Evolutionary conservation across 2,329 filamentous ascomycete genomes (phyloP).

Genomic region (Phoma sp.): DNA sequence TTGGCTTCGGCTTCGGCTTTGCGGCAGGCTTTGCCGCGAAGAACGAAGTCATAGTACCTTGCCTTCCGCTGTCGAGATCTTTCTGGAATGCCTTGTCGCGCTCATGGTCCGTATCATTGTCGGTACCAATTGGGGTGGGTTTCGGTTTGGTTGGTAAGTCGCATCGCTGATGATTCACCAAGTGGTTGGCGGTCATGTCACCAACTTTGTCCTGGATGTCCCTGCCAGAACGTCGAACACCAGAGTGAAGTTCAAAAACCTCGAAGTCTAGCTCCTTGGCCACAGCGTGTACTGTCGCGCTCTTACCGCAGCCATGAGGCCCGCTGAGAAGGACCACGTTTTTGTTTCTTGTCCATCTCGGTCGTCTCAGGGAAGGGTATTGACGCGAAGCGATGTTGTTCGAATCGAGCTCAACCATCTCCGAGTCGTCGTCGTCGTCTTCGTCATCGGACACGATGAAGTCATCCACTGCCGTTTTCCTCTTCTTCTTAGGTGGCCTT

Average conservation of each 20-base stretch:
- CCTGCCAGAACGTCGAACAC: constrained; percentile 82
- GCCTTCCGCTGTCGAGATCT: constrained; percentile 72
- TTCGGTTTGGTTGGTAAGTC: constrained; percentile 34
- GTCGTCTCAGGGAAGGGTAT: constrained; percentile 44
- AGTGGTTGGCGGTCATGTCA: constrained; percentile 95
- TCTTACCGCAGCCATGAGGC: constrained; percentile 90
- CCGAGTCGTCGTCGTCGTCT: constrained; percentile 44
- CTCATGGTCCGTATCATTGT: constrained; percentile 49
- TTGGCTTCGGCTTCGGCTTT: constrained; percentile 28
- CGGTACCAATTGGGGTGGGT: constrained; percentile 11
- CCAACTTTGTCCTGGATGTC: constrained; percentile 92
- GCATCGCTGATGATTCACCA: constrained; percentile 67
- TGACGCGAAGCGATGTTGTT: constrained; percentile 61
- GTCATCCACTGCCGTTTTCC: constrained; percentile 57
- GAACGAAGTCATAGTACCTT: constrained; percentile 81
- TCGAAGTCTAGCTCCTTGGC: constrained; percentile 93
- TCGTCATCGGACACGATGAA: constrained; percentile 46
- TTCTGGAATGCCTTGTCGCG: constrained; percentile 58
- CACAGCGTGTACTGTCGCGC: constrained; percentile 87
- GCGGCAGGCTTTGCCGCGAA: constrained; percentile 63
- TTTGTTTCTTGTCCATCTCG: constrained; percentile 51
- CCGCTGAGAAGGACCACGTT: constrained; percentile 91
- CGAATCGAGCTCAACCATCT: constrained; percentile 71
- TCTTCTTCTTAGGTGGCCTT: constrained; percentile 65
- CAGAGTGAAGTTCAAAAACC: constrained; percentile 91